Percentiles rank a stretch among this genome's conserved stretches.
phyloP scores from a whole-genome alignment of 1,139 yeast species.

The Geotrichum reessii region DNA sequence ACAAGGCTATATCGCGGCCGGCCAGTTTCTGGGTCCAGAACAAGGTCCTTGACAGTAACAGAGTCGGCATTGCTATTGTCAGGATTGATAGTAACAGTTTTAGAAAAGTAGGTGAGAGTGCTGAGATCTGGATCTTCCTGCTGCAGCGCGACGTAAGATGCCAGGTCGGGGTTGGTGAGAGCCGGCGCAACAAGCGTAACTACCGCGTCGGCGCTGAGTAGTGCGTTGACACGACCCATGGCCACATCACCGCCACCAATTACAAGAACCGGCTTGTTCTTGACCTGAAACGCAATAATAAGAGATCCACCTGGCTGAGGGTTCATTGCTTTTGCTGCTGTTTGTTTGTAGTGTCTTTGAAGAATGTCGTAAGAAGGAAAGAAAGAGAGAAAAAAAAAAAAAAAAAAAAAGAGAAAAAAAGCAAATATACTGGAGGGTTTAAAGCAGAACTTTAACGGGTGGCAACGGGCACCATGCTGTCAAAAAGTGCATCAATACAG shows the following conservation, averaged over 20 bases:
- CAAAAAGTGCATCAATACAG: too few relatives aligned
- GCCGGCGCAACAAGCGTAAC: constrained; percentile 63
- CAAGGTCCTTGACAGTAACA: constrained; percentile 13
- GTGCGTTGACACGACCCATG: constrained; percentile 58
- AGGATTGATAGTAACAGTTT: constrained; percentile 44
- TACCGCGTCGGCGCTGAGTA: constrained; percentile 62
- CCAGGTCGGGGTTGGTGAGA: constrained; percentile 44
- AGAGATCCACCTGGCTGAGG: constrained; percentile 45
- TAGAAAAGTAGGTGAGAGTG: constrained; percentile 43
- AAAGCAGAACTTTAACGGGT: too few relatives aligned
- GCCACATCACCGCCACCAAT: constrained; percentile 86
- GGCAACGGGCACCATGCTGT: too few relatives aligned
- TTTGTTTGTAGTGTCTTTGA: constrained; percentile 5
- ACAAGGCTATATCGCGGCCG: constrained; percentile 50
- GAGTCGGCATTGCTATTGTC: constrained; percentile 14
- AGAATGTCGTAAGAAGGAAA: neutral
- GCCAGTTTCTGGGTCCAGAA: constrained; percentile 24
- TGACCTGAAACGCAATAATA: constrained; percentile 68
- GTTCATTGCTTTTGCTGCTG: constrained; percentile 13
- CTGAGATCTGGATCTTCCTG: constrained; percentile 35
- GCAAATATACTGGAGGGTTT: neutral
- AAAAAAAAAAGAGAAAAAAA: neutral
- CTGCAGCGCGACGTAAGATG: constrained; percentile 35
- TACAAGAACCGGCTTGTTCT: constrained; percentile 58
- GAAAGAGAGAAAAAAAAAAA: neutral